phyloP scores from a whole-genome alignment of 331 rosid genomes.

The Erythrophleum ivorense region DNA sequence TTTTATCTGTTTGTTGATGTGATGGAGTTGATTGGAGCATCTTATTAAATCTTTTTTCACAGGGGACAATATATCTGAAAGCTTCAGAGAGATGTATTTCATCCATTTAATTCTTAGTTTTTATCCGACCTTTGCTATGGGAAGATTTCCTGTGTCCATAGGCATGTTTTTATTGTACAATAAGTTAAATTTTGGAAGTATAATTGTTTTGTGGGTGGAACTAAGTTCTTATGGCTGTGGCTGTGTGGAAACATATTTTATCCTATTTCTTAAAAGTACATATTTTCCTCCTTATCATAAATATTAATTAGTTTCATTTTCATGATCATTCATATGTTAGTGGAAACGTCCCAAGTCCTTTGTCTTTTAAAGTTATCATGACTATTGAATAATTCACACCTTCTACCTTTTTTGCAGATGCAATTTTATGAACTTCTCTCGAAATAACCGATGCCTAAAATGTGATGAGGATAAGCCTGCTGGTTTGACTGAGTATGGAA shows the following conservation, averaged over 20 bases:
- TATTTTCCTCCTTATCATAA: constrained; percentile 23
- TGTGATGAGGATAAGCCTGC: constrained; percentile 68
- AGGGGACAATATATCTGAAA: neutral
- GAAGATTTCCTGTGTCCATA: neutral
- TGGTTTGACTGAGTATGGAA: constrained; percentile 43
- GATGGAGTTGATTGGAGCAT: neutral
- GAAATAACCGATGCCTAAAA: constrained; percentile 63
- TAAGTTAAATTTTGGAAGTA: neutral
- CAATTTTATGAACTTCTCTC: constrained; percentile 80
- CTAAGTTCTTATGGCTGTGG: neutral
- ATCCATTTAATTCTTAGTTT: neutral
- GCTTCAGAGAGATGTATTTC: neutral
- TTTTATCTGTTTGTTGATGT: neutral
- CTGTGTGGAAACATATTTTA: constrained; percentile 18
- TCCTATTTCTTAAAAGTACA: neutral
- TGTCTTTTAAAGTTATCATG: constrained; percentile 30
- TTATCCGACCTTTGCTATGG: neutral
- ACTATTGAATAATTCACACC: constrained; percentile 11
- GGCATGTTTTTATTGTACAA: neutral
- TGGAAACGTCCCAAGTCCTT: constrained; percentile 23
- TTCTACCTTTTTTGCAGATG: constrained; percentile 60
- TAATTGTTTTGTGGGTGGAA: neutral
- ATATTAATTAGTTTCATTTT: constrained; percentile 30
- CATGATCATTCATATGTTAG: neutral
- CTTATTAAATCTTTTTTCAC: too few relatives aligned